Conservation (phyloP, 306 rosid genomes). For the Cicer pinnatifidum region DNA sequence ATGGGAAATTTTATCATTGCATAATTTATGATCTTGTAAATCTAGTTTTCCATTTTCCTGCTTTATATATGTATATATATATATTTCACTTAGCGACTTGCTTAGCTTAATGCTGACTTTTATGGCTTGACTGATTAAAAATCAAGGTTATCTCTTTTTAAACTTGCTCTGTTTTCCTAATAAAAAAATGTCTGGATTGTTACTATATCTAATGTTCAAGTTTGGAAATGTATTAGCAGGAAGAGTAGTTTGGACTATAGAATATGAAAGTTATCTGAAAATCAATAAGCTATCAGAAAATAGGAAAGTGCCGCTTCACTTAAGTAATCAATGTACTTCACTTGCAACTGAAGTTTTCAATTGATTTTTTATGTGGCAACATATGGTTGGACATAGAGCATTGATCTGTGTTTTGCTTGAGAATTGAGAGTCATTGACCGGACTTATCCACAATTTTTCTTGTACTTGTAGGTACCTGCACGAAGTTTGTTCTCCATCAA, state of each 20-base stretch:
- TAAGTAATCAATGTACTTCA: conserved; percentile 1
- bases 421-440: conserved; percentile 13
- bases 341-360: conserved; percentile 10
- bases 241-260: conserved; percentile 22
- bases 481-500: conserved; percentile 91
- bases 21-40: conserved; percentile 13
- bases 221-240: conserved; percentile 17
- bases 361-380: conserved; percentile 16
- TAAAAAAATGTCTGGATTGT: not conserved
- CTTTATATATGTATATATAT: not conserved
- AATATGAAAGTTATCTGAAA: not conserved
- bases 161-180: conserved; percentile 13
- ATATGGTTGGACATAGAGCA: conserved; percentile 38
- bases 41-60: not conserved
- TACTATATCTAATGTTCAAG: not conserved
- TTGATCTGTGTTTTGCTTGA: conserved; percentile 31
- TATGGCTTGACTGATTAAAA: conserved; percentile 16
- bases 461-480: conserved; percentile 88
- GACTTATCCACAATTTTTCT: conserved; percentile 41
- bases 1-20: conserved; percentile 23
- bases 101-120: conserved; percentile 14
- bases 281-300: not conserved
- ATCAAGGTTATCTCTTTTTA: not conserved
- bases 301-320: conserved; percentile 17
- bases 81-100: conserved; percentile 11